Base-by-base conservation (phyloP, 495 filamentous ascomycete genomes). In the Daldinia caldariorum region DNA sequence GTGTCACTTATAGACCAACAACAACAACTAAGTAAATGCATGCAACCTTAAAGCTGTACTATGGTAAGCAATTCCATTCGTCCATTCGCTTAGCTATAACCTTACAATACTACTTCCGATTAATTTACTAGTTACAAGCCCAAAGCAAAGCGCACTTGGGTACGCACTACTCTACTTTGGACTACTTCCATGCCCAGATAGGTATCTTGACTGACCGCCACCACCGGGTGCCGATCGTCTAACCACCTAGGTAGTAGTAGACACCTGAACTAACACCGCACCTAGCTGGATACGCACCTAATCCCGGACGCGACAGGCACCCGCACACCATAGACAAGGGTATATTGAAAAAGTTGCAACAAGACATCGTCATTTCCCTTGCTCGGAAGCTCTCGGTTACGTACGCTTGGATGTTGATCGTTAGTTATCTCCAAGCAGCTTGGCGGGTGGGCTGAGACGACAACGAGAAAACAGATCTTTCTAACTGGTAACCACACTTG, bases 271-370 rank as follows among this genome's bases (percentile, higher is more conserved):
- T 13, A 13, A 45, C 9, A 16, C 7, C 14, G 14, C 6, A 16
- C 14, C 14, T 41, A 49, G 20, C 12, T 50, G 26, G 18, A 50
- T 9, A 22, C 3, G 10, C 7, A 47, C 7, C 49, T 26, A 31
- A 22, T 12, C 14, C 26, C 22, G 49, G 49, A 51, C 26, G 26
- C 26, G 49, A 51, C 14, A 51, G 49, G 49, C 26, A 29, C 49
- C 32, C 49, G 49, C 26, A 29, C 49, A 53, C 49, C 49, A n/a
- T 53, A 53, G 49, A 53, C 49, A 53, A 53, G 49, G 49, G 26
- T 53, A n/a, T 16, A 53, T n/a, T 53, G 26, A 29, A 32, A 29
- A 53, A 7, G 9, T 13, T 0, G 12, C 1, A 43, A 32, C 7
- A 32, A 16, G 26, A n/a, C 26, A 53, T 32, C 49, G 7, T 32